phyloP scores from a whole-genome alignment of 1,139 yeast species.

The Kluyveromyces sp. region DNA sequence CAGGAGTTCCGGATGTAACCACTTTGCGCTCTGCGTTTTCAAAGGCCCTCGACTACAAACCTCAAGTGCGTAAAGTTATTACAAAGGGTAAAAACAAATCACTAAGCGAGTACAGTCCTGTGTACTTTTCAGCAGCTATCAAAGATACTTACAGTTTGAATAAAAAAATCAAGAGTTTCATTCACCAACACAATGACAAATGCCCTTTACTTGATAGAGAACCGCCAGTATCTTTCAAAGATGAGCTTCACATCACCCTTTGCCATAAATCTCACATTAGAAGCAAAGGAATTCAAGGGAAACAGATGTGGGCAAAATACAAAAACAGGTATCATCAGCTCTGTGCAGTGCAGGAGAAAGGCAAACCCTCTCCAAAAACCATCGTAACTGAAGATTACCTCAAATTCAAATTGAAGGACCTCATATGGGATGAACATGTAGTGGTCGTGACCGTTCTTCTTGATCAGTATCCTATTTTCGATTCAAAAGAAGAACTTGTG shows the following conservation, averaged over 20 bases:
- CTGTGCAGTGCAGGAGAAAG: constrained; percentile 9
- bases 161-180: constrained; percentile 11
- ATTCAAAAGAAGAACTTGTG: constrained; percentile 21
- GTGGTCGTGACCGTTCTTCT: constrained; percentile 52
- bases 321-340: constrained; percentile 17
- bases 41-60: constrained; percentile 46
- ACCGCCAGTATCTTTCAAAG: constrained; percentile 38
- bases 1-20: constrained; percentile 38
- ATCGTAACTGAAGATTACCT: constrained; percentile 25
- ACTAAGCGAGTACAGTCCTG: constrained; percentile 29
- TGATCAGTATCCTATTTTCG: constrained; percentile 21
- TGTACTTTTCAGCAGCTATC: constrained; percentile 37
- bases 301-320: constrained; percentile 32
- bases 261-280: constrained; percentile 44
- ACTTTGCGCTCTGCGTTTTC: constrained; percentile 40
- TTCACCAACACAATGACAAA: constrained; percentile 5
- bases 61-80: constrained; percentile 40
- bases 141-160: constrained; percentile 15
- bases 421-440: constrained; percentile 49
- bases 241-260: constrained; percentile 70
- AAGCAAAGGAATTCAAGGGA: constrained; percentile 24
- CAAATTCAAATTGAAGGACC: constrained; percentile 37
- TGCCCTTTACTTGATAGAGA: constrained; percentile 19
- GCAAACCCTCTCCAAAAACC: constrained; percentile 4
- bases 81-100: constrained; percentile 23